phyloP scores from a whole-genome alignment of 2,329 filamentous ascomycete species.

The Fusarium decemcellulare region DNA sequence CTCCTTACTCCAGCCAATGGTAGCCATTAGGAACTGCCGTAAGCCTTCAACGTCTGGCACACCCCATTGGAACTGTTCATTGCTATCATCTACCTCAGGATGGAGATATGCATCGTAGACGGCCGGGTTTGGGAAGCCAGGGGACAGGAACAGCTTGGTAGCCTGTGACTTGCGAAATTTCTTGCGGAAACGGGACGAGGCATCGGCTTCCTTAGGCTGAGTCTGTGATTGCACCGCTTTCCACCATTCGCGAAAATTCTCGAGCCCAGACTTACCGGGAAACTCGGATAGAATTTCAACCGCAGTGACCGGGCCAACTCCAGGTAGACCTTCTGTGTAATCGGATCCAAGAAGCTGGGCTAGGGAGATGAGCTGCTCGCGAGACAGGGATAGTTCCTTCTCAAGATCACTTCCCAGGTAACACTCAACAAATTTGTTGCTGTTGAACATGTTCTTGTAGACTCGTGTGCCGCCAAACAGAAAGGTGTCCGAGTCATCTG shows the following conservation, averaged over 20 bases:
- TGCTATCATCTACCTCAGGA: constrained; percentile 86
- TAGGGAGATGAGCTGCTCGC: constrained; percentile 89
- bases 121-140: constrained; percentile 81
- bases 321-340: constrained; percentile 93
- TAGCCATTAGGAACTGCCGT: constrained; percentile 87
- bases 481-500: constrained; percentile 96
- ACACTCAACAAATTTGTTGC: constrained; percentile 97
- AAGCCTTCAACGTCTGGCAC: constrained; percentile 92
- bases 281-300: constrained; percentile 97
- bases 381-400: constrained; percentile 87
- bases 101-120: constrained; percentile 88
- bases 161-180: constrained; percentile 87
- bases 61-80: constrained; percentile 92
- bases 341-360: constrained; percentile 94
- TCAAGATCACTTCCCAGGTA: constrained; percentile 89
- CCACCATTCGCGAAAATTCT: constrained; percentile 93
- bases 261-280: constrained; percentile 70
- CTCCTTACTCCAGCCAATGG: constrained; percentile 93
- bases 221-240: constrained; percentile 77
- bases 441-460: constrained; percentile 99
- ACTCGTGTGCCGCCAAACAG: constrained; percentile 96
- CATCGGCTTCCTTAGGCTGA: constrained; percentile 75
- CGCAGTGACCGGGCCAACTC: constrained; percentile 94
- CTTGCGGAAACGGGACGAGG: constrained; percentile 77
- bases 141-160: constrained; percentile 88